Percentiles rank a stretch among this genome's conserved stretches.
Evolutionary conservation across 2,329 filamentous ascomycete genomes (phyloP).

Genomic region (Pseudocercospora musae): DNA sequence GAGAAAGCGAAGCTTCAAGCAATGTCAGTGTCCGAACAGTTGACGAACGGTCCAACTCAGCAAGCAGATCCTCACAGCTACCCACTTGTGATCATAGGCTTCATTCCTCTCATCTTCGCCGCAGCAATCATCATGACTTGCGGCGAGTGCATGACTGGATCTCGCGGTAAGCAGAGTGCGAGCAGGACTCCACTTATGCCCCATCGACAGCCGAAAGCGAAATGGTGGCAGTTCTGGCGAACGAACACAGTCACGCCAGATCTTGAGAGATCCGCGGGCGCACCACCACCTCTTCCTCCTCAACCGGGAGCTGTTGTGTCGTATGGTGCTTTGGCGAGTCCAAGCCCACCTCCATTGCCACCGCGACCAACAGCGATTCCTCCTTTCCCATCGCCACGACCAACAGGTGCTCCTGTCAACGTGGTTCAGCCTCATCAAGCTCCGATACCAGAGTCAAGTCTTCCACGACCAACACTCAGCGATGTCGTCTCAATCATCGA

Average conservation of each 20-base stretch:
- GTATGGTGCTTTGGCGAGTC: neutral
- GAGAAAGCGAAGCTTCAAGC: neutral
- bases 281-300: neutral
- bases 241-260: neutral
- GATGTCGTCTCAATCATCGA: neutral
- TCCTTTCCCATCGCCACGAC: neutral
- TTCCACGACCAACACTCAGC: neutral
- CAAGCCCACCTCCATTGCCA: neutral
- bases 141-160: slow-evolving; percentile 2
- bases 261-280: slow-evolving; percentile 1
- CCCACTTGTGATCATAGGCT: neutral
- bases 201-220: neutral
- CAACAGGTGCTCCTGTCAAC: neutral
- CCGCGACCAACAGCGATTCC: neutral
- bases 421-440: neutral
- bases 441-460: neutral
- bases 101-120: neutral
- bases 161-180: neutral
- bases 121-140: slow-evolving; percentile 7
- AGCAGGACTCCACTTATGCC: slow-evolving; percentile 5
- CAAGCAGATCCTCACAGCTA: neutral
- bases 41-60: neutral
- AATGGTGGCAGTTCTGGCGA: slow-evolving; percentile 9
- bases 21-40: neutral
- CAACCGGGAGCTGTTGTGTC: neutral